phyloP scores from a whole-genome alignment of 352 stramenopile genomes.

The Plasmopara halstedii region DNA sequence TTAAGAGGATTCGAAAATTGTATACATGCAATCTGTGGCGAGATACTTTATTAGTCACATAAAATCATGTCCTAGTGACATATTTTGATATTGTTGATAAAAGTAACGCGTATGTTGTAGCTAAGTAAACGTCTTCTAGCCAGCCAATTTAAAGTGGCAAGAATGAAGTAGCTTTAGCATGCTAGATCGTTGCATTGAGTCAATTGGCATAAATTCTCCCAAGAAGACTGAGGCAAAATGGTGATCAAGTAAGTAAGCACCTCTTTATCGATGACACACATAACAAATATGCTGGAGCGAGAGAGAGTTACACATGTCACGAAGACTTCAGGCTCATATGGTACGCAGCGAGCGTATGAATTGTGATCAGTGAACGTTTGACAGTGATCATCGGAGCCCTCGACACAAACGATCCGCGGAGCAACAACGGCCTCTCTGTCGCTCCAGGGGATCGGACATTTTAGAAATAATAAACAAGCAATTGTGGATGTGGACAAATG shows the following conservation, averaged over 20 bases:
- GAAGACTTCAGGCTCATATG: neutral
- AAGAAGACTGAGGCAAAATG: constrained; percentile 86
- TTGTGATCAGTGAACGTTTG: too few relatives aligned
- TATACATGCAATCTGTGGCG: too few relatives aligned
- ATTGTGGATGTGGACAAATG: too few relatives aligned
- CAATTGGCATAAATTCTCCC: constrained; percentile 85
- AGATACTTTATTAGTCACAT: too few relatives aligned
- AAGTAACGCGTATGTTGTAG: constrained; percentile 5
- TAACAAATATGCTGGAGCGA: constrained; percentile 2
- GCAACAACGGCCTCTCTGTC: neutral
- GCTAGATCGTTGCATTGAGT: constrained; percentile 28
- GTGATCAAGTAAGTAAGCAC: constrained; percentile 82
- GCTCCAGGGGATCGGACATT: neutral
- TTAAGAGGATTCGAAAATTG: too few relatives aligned
- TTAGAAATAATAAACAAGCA: neutral
- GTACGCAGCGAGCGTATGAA: neutral
- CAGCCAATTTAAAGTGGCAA: constrained; percentile 57
- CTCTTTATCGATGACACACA: constrained; percentile 1
- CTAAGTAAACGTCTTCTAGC: constrained; percentile 59
- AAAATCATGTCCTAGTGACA: too few relatives aligned
- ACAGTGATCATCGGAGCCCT: neutral
- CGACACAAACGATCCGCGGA: too few relatives aligned
- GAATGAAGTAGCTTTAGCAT: constrained; percentile 41
- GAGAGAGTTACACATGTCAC: neutral
- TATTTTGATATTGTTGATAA: too few relatives aligned